Evolutionary conservation across 2,329 filamentous ascomycete genomes (phyloP).

Genomic region (Fusarium nurragi): DNA sequence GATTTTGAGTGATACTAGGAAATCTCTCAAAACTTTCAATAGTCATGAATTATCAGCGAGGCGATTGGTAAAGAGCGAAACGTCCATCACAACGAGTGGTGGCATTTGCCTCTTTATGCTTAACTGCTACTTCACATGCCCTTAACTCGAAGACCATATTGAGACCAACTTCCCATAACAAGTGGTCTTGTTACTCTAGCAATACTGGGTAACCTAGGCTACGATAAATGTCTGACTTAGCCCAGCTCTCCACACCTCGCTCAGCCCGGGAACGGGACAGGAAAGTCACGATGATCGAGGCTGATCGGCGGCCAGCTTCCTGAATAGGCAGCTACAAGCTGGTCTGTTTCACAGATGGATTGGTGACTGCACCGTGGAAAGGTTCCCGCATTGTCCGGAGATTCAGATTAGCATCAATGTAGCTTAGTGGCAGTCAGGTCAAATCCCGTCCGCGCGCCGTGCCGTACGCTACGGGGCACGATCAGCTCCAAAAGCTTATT

Average conservation of each 20-base stretch:
- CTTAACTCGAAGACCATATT: not conserved
- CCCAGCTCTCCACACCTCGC: not conserved
- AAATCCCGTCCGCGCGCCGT: no score
- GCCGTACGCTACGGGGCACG: not conserved
- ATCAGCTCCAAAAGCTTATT: not conserved
- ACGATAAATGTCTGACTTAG: not conserved
- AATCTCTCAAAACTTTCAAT: not conserved
- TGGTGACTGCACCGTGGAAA: not conserved
- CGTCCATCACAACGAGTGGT: not conserved
- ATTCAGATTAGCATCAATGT: not conserved
- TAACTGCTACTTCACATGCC: not conserved
- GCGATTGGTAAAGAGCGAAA: not conserved
- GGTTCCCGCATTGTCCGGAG: not conserved
- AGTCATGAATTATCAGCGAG: not conserved
- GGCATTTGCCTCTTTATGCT: constrained; percentile 1
- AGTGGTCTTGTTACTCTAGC: not conserved
- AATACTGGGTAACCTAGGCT: not conserved
- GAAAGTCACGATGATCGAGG: not conserved
- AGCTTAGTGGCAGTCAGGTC: not conserved
- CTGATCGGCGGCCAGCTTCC: not conserved
- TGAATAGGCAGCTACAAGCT: not conserved
- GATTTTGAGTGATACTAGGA: not conserved
- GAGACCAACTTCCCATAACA: not conserved
- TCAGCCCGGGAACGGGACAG: not conserved
- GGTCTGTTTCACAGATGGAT: not conserved